Percentiles rank a stretch among this genome's conserved stretches.
These are phyloP conservation scores for Aphanocladium album DNA, from an alignment of 2,329 filamentous ascomycete species.

Conservation along the genomic window DNA sequence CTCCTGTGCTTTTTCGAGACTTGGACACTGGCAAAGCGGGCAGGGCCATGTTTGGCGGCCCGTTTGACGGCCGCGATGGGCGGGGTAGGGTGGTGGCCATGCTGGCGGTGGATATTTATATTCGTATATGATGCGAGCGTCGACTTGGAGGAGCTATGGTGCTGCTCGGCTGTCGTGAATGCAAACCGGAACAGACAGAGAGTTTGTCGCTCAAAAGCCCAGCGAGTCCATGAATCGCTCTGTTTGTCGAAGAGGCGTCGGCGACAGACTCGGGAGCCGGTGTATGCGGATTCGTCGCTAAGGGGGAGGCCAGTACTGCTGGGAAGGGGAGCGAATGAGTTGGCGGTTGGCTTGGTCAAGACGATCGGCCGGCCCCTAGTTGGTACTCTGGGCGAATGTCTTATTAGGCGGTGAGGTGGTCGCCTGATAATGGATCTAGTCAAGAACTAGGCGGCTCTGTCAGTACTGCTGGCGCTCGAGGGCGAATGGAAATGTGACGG, in stretches of 20 bases:
- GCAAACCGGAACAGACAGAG: background rate
- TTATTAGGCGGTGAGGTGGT: constrained; percentile 11
- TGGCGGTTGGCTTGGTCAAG: background rate
- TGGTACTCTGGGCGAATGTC: constrained; percentile 7
- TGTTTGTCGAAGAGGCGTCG: background rate
- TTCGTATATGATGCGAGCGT: constrained; percentile 10
- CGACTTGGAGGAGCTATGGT: background rate
- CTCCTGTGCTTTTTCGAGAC: constrained; percentile 61
- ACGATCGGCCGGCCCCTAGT: constrained; percentile 2
- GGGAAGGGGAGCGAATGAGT: background rate
- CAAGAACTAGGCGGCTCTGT: background rate
- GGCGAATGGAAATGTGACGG: background rate
- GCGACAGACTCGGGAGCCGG: background rate
- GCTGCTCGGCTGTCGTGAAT: background rate
- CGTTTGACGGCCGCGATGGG: constrained; percentile 61
- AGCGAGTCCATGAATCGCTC: constrained; percentile 4
- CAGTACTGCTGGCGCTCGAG: background rate
- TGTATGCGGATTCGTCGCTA: background rate
- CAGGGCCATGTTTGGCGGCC: constrained; percentile 65
- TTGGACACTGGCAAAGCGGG: constrained; percentile 71
- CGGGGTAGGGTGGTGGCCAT: constrained; percentile 62
- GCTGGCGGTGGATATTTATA: constrained; percentile 3
- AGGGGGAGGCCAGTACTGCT: background rate
- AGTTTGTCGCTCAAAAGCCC: background rate
- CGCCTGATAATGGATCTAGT: constrained; percentile 2